Evolutionary conservation across 768 basidiomycete genomes (phyloP), one percentile per base, ranked within the genome.

Genomic region (Lentinula raphanica): DNA sequence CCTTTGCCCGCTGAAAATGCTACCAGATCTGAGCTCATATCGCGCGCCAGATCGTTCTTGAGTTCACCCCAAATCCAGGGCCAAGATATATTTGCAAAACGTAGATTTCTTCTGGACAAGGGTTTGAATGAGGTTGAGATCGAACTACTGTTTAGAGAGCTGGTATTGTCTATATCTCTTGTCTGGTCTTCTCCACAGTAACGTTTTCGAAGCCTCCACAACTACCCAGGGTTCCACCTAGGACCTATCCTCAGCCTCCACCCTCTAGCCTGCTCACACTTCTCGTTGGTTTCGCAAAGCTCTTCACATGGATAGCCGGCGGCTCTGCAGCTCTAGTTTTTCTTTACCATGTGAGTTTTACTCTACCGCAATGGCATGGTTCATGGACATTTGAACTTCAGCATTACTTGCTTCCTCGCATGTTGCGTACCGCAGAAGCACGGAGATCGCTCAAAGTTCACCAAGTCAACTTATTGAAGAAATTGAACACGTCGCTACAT

Each of bases 381-480:
- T 44, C 23, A 2, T 23, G 9, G 56, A 65, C 39, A 23, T 6
- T 40, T 42, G 53, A 13, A 17, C n/a, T 60, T 3, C 59, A 92
- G 90, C 81, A 83, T 35, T 83, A 85, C 64, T 72, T 92, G 23
- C 79, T 90, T 25, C 90, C 90, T 3, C 82, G 82, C 31, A 78
- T 92, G 11, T 68, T 79, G 1, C 78, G 74, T 49, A 83, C 86
- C 1, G 77, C 76, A 27, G 67, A 80, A 28, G 88, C 90, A 8
- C 83, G 89, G 31, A 76, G 75, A 55, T 80, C 87, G 7, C 69
- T 92, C 49, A 80, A 75, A 54, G 66, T 73, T 5, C 87, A 91
- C 63, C 88, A 89, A 50, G 72, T 79, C 19, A 68, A 72, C 1
- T 79, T 90, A 15, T 66, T 90, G 19, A 66, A 71, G 4, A 79